Evolutionary conservation across 2,329 filamentous ascomycete species (phyloP), one percentile per base, ranked within the genome.

Genomic region (Scytalidium sp.): DNA sequence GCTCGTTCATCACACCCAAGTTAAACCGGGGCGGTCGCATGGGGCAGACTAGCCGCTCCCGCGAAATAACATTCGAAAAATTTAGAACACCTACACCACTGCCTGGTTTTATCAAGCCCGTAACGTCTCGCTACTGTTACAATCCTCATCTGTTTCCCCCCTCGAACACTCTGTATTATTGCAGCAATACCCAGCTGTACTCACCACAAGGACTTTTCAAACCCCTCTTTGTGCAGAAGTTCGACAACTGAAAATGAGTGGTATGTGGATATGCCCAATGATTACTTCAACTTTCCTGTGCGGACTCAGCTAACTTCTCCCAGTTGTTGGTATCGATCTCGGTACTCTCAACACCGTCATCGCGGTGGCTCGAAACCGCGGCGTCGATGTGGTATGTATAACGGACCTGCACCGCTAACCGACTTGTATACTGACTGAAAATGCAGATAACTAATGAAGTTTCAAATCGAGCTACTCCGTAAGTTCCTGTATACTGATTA

Each of bases 401-500:
- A 47, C 19, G 36, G 19, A 40, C 23, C 39, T 45, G n/a, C 11
- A n/a, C 32, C 5, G n/a, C n/a, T 59, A 47, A 58, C 46, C 19
- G 50, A 27, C 48, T 50, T 48, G 50, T 45, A 56, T 60, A 53
- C 67, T 71, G 60, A 73, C 62, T 40, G 41, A 50, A 47, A 47
- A 10, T 63, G 50, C 66, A 96, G 91, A 96, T 99, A 70, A 88
- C 90, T 77, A 99, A 99, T 80, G 94, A 99, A 75, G 94, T 97
- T 64, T 99, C 94, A 61, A 97, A 99, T 82, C 87, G 94, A 74
- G 85, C 90, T 55, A 99, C 94, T 63, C 94, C 94, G 90, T 97
- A 89, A 81, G 91, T 86, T 49, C 32, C 29, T 50, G 1, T 15
- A 47, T n/a, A 20, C 3, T 41, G 6, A n/a, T 15, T 36, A 36